These are phyloP conservation scores for Zygosaccharomyces pseudorouxii DNA, from an alignment of 805 yeast genomes.

Conservation along the genomic window DNA sequence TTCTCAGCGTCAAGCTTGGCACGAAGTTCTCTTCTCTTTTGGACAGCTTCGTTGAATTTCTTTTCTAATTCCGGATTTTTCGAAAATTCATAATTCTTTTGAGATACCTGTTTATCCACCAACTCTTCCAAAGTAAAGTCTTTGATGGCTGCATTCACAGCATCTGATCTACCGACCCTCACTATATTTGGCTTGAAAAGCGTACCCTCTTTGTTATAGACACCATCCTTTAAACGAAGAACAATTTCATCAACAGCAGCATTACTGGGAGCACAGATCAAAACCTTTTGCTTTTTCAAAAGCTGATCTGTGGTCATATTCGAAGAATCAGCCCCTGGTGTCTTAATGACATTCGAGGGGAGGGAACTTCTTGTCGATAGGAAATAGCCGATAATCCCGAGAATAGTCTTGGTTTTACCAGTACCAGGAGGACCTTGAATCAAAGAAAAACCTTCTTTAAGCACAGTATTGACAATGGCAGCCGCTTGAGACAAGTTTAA, in stretches of 20 bases:
- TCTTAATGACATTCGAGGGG: slow-evolving; percentile 30
- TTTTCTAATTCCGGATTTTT: slow-evolving; percentile 42
- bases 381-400: slow-evolving; percentile 83
- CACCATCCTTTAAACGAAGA: slow-evolving; percentile 71
- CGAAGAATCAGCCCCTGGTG: slow-evolving; percentile 30
- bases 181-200: slow-evolving; percentile 62
- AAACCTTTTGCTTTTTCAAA: slow-evolving; percentile 48
- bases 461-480: slow-evolving; percentile 74
- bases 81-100: slow-evolving; percentile 35
- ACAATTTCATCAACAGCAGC: slow-evolving; percentile 98
- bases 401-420: slow-evolving; percentile 95
- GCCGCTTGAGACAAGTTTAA: slow-evolving; percentile 87
- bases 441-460: slow-evolving; percentile 70
- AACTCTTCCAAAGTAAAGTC: slow-evolving; percentile 82
- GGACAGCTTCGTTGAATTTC: slow-evolving; percentile 49
- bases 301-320: slow-evolving; percentile 18
- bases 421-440: slow-evolving; percentile 99
- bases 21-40: slow-evolving; percentile 54
- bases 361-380: slow-evolving; percentile 39
- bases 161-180: slow-evolving; percentile 86
- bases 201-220: slow-evolving; percentile 51
- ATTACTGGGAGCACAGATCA: slow-evolving; percentile 96
- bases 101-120: slow-evolving; percentile 58
- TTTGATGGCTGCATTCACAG: slow-evolving; percentile 73
- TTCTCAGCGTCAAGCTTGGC: slow-evolving; percentile 38